These are phyloP conservation scores for Thelonectria discophora DNA, from an alignment of 2,329 filamentous ascomycete genomes.

Conservation along the genomic window DNA sequence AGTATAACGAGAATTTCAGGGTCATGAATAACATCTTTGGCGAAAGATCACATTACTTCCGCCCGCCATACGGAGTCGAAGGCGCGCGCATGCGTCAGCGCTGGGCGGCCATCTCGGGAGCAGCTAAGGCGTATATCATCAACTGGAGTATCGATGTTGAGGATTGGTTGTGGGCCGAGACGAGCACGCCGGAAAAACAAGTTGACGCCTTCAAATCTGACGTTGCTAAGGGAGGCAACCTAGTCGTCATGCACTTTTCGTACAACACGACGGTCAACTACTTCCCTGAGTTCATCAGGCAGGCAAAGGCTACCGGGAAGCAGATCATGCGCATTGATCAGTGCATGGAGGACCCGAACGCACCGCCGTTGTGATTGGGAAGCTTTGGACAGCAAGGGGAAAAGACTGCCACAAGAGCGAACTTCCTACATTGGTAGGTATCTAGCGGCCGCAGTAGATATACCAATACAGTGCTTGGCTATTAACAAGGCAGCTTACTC, in stretches of 20 bases:
- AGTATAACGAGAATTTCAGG: constrained; percentile 65
- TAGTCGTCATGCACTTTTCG: constrained; percentile 76
- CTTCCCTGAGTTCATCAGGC: constrained; percentile 69
- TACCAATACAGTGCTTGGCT: too few relatives aligned
- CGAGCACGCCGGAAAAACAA: constrained; percentile 71
- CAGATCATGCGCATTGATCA: constrained; percentile 73
- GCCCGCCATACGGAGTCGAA: constrained; percentile 74
- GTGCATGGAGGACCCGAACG: constrained; percentile 70
- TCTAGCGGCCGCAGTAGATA: too few relatives aligned
- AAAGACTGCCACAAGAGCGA: too few relatives aligned
- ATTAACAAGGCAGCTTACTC: too few relatives aligned
- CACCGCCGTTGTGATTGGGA: constrained; percentile 52
- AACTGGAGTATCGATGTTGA: constrained; percentile 77
- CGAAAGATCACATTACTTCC: constrained; percentile 64
- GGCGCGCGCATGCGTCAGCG: constrained; percentile 72
- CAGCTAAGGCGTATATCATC: constrained; percentile 65
- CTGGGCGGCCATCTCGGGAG: constrained; percentile 61
- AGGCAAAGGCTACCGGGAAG: constrained; percentile 71
- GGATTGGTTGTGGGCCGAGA: constrained; percentile 74
- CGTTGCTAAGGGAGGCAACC: constrained; percentile 66
- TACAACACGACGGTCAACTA: constrained; percentile 71
- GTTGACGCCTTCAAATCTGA: constrained; percentile 71
- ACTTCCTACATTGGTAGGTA: too few relatives aligned
- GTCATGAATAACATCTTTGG: constrained; percentile 54
- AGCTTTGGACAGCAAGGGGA: background rate